Conservation (phyloP, 257 asterid genomes). For the Plectranthus barbatus region DNA sequence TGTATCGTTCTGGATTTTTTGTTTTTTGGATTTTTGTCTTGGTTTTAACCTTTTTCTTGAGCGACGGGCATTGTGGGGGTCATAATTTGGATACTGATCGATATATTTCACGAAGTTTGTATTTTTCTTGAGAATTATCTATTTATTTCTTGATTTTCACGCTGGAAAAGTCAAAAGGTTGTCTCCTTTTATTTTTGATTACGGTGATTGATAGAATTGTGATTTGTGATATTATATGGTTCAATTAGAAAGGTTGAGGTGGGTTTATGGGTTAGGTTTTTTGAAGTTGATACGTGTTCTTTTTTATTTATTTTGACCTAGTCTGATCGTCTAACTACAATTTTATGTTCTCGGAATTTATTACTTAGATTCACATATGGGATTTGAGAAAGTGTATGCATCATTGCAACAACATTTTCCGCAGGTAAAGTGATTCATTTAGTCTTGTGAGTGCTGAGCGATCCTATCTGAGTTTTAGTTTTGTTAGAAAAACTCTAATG, state of each 20-base stretch:
- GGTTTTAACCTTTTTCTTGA: not conserved
- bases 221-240: not conserved
- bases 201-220: too few relatives aligned
- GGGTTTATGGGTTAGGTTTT: slow-evolving; percentile 11
- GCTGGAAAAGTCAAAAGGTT: not conserved
- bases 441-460: not conserved
- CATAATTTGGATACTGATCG: not conserved
- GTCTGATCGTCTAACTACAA: not conserved
- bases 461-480: not conserved
- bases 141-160: not conserved
- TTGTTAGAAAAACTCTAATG: too few relatives aligned
- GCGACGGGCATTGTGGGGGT: not conserved
- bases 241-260: not conserved
- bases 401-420: slow-evolving; percentile 32
- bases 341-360: slow-evolving; percentile 13
- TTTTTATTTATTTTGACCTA: not conserved
- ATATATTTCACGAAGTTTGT: too few relatives aligned
- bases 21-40: not conserved
- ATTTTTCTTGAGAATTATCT: not conserved
- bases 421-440: too few relatives aligned
- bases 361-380: slow-evolving; percentile 19
- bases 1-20: not conserved
- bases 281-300: slow-evolving; percentile 9
- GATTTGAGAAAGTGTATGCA: slow-evolving; percentile 12
- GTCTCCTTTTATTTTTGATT: not conserved